A percentile compares a stretch with the other conserved stretches of the same genome.
Conservation (phyloP, 23 red algal genomes). For the Gracilaria caudata region DNA sequence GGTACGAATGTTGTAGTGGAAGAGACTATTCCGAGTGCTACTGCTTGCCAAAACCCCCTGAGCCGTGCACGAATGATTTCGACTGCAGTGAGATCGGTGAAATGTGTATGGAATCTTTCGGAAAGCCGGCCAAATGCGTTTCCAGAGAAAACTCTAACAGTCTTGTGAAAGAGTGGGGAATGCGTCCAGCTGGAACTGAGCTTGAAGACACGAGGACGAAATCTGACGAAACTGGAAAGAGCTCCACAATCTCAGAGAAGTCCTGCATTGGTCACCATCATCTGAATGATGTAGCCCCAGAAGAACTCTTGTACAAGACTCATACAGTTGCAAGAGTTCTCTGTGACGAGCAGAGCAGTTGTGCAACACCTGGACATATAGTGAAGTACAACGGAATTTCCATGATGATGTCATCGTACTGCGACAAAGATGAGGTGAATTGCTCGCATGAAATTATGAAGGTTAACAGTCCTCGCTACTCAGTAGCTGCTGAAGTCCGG, state of each 20-base stretch:
- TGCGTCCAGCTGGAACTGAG: neutral
- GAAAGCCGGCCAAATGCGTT: conserved; percentile 15
- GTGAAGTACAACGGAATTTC: conserved; percentile 11
- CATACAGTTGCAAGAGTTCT: conserved; percentile 4
- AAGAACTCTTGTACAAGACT: neutral
- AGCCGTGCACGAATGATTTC: conserved; percentile 1
- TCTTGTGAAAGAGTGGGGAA: neutral
- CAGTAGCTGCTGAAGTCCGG: neutral
- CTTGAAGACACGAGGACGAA: neutral
- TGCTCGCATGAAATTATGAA: neutral
- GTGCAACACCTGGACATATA: conserved; percentile 21
- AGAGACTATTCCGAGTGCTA: neutral
- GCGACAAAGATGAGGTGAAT: neutral
- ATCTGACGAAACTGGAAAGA: neutral
- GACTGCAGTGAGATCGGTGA: conserved; percentile 6
- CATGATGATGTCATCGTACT: conserved; percentile 37
- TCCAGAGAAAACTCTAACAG: neutral
- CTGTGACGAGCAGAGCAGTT: conserved; percentile 10
- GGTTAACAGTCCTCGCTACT: conserved; percentile 30
- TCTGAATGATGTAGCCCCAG: neutral
- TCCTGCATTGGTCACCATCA: conserved; percentile 13
- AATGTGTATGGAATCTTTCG: neutral
- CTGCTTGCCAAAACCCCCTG: neutral
- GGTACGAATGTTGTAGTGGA: neutral
- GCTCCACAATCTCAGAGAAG: neutral